Evolutionary conservation across 2,329 filamentous ascomycete genomes (phyloP).

Genomic region (Ceratocystis cacaofunesta): DNA sequence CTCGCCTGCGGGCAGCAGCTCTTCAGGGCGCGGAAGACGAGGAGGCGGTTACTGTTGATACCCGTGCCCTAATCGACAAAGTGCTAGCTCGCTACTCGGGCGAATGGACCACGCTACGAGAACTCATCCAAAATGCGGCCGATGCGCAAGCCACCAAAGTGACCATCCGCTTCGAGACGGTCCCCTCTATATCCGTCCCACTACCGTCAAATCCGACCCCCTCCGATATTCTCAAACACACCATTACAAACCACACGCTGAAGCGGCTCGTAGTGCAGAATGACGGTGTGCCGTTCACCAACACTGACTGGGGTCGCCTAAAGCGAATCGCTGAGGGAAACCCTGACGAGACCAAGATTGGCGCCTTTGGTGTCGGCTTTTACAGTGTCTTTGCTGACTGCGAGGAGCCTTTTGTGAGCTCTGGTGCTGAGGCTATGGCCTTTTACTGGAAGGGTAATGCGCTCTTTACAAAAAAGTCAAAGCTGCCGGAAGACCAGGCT

Average conservation of each 20-base stretch:
- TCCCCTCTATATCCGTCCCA: slow-evolving; percentile 66
- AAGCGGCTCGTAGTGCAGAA: slow-evolving; percentile 83
- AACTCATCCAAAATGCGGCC: slow-evolving; percentile 96
- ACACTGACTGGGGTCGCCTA: slow-evolving; percentile 81
- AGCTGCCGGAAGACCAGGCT: slow-evolving; percentile 50
- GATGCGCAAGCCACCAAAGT: slow-evolving; percentile 86
- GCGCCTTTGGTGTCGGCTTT: slow-evolving; percentile 94
- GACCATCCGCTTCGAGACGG: slow-evolving; percentile 79
- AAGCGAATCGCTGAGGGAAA: slow-evolving; percentile 99
- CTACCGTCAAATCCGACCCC: slow-evolving; percentile 49
- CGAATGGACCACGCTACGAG: slow-evolving; percentile 80
- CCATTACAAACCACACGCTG: slow-evolving; percentile 70
- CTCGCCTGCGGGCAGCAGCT: slow-evolving; percentile 69
- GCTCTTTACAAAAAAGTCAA: slow-evolving; percentile 76
- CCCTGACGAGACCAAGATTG: slow-evolving; percentile 97
- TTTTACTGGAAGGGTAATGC: slow-evolving; percentile 99
- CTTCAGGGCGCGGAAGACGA: slow-evolving; percentile 77
- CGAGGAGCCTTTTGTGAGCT: slow-evolving; percentile 93
- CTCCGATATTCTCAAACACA: slow-evolving; percentile 65
- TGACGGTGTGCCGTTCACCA: slow-evolving; percentile 73
- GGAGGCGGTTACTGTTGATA: slow-evolving; percentile 96
- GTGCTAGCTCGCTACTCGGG: slow-evolving; percentile 91
- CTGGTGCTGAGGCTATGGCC: slow-evolving; percentile 83
- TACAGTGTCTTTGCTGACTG: slow-evolving; percentile 98
- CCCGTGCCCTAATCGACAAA: slow-evolving; percentile 91